These are phyloP conservation scores for Rhododendron mucronatum DNA, from an alignment of 148 eudicot species.

Conservation along the genomic window DNA sequence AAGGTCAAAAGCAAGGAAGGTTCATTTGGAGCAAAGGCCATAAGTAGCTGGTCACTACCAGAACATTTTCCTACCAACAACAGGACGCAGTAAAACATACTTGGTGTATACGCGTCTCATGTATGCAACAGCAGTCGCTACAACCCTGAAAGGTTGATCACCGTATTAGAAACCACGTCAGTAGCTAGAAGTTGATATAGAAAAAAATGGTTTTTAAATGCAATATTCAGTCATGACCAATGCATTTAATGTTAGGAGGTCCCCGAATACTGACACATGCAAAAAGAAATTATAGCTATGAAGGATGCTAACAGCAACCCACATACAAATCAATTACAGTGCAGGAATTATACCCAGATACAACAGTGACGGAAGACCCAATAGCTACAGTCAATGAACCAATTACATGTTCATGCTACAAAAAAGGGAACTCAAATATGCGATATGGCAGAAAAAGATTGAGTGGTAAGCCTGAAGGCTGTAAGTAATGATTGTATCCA, in stretches of 20 bases:
- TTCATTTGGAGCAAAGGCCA: slow-evolving; percentile 7
- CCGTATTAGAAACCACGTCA: not conserved
- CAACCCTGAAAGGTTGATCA: slow-evolving; percentile 69
- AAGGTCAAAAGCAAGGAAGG: not conserved
- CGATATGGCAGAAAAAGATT: not conserved
- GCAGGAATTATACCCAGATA: not conserved
- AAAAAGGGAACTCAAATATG: not conserved
- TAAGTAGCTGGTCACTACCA: not conserved
- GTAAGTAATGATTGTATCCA: not conserved
- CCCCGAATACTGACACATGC: not conserved
- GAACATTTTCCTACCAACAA: not conserved
- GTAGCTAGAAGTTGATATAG: not conserved
- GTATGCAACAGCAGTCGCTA: slow-evolving; percentile 91
- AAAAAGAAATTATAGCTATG: not conserved
- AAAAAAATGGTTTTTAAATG: not conserved
- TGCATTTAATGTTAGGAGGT: not conserved
- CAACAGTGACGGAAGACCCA: not conserved
- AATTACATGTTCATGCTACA: not conserved
- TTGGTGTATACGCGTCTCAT: slow-evolving; percentile 91
- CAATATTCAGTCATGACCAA: not conserved
- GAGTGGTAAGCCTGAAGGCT: not conserved
- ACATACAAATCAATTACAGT: not conserved
- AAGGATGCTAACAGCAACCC: not conserved
- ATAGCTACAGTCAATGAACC: not conserved
- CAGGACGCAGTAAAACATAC: slow-evolving; percentile 26